These are phyloP conservation scores for Brassica balearica DNA, from an alignment of 441 rosid species.

Conservation along the genomic window DNA sequence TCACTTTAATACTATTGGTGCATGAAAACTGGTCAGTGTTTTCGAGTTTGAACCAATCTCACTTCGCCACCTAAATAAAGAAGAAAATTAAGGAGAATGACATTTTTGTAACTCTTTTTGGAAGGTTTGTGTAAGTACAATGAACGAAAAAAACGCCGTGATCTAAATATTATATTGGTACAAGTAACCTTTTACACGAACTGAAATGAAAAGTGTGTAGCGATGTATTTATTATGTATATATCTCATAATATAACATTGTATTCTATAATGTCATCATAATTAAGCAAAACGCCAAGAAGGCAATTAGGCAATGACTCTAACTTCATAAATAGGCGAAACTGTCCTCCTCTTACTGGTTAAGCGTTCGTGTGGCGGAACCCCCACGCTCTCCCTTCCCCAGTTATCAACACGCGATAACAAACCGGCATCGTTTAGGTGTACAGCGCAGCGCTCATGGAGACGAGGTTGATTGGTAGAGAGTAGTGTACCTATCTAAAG, in stretches of 20 bases:
- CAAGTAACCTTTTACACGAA: slow-evolving; percentile 5
- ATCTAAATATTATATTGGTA: slow-evolving; percentile 8
- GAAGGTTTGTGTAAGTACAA: slow-evolving; percentile 24
- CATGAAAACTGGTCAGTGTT: neutral
- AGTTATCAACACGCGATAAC: neutral
- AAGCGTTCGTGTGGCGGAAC: slow-evolving; percentile 39
- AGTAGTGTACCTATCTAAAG: slow-evolving; percentile 29
- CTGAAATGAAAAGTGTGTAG: slow-evolving; percentile 28
- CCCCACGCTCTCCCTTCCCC: slow-evolving; percentile 14
- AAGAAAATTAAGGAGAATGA: slow-evolving; percentile 7
- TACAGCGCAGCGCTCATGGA: slow-evolving; percentile 22
- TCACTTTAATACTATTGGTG: neutral
- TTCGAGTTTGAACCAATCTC: neutral
- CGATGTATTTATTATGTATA: slow-evolving; percentile 27
- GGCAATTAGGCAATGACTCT: slow-evolving; percentile 29
- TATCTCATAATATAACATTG: slow-evolving; percentile 26
- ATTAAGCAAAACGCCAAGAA: slow-evolving; percentile 38
- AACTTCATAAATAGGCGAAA: slow-evolving; percentile 37
- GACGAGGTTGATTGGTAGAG: slow-evolving; percentile 30
- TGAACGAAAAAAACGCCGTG: slow-evolving; percentile 6
- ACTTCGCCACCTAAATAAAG: neutral
- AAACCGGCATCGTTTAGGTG: neutral
- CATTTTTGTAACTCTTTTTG: slow-evolving; percentile 9
- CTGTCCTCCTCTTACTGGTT: slow-evolving; percentile 36
- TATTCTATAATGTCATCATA: slow-evolving; percentile 38